Percentiles rank a stretch among this genome's conserved stretches.
phyloP scores from a whole-genome alignment of 768 basidiomycete species.

The Pluteus cervinus region DNA sequence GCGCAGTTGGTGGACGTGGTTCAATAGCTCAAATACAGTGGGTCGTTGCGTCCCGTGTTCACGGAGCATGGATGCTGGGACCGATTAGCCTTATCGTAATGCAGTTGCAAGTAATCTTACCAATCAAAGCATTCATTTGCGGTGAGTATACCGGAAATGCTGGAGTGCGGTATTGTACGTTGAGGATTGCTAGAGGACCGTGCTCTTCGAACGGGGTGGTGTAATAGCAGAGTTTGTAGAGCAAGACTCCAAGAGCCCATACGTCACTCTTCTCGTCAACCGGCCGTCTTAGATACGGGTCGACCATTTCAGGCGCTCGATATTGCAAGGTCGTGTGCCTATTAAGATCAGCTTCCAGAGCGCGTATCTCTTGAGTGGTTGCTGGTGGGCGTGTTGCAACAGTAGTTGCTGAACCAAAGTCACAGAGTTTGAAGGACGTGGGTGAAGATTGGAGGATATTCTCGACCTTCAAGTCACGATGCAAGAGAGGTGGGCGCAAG shows the following conservation, averaged over 20 bases:
- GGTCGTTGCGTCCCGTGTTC: slow-evolving; percentile 88
- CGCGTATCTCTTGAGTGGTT: slow-evolving; percentile 78
- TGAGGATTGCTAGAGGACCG: slow-evolving; percentile 91
- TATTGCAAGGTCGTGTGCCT: slow-evolving; percentile 96
- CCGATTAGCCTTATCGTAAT: slow-evolving; percentile 9
- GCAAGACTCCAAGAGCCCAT: slow-evolving; percentile 94
- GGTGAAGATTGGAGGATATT: slow-evolving; percentile 89
- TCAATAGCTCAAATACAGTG: slow-evolving; percentile 80
- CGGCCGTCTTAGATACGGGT: slow-evolving; percentile 75
- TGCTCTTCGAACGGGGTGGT: slow-evolving; percentile 99
- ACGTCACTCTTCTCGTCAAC: slow-evolving; percentile 95
- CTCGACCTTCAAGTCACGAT: slow-evolving; percentile 98
- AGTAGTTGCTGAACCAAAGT: slow-evolving; percentile 90
- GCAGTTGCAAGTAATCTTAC: slow-evolving; percentile 34
- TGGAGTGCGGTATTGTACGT: slow-evolving; percentile 91
- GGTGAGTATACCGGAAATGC: slow-evolving; percentile 83
- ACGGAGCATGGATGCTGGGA: slow-evolving; percentile 58
- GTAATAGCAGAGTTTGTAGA: slow-evolving; percentile 99
- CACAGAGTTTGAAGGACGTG: slow-evolving; percentile 90
- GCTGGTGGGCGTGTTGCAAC: slow-evolving; percentile 73
- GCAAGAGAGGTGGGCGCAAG: slow-evolving; percentile 81
- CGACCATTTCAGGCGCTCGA: slow-evolving; percentile 98
- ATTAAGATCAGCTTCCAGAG: slow-evolving; percentile 87
- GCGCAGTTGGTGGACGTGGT: slow-evolving; percentile 77
- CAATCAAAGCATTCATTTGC: slow-evolving; percentile 78